Evolutionary conservation across 176 grass and related monocot genomes (phyloP), one percentile per base, ranked within the genome.

Genomic region (Triticum monococcum): DNA sequence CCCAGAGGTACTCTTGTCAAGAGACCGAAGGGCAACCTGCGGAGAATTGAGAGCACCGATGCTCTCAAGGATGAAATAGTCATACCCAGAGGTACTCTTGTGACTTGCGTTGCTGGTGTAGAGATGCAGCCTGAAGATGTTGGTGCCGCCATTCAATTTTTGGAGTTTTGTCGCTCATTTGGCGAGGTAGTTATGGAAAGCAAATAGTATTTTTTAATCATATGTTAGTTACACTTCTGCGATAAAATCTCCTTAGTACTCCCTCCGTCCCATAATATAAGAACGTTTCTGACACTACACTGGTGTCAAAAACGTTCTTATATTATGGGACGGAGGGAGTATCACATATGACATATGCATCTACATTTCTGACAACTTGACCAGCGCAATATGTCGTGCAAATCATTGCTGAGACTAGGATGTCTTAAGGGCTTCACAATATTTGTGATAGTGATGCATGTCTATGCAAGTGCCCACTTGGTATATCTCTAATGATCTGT

Each of bases 101-200:
- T 94, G 57, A 86, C 64, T 71, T 84, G 84, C 8, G 48, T 95
- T 82, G 86, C 72, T 65, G 91, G 84, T 30, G 68, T 62, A 82
- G 82, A 92, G 71, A 36, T 93, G 85, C 69, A 78, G 8, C 38
- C 83, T 38, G 78, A 94, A 63, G 79, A 95, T 87, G 81, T 92
- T 67, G 93, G 93, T 23, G 36, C 84, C 69, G 88, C 86, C 37
- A 75, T 98, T 64, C 93, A 95, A 80, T 95, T 98, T 72, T 40
- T 88, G 38, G 91, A 95, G 65, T 98, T 95, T 65, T 96, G 91
- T 79, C 79, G 66, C 63, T 25, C 84, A 60, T 95, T 95, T 67
- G 88, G 91, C 48, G 79, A 98, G 93, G 86, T 96, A 91, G 60
- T 84, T 56, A 61, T 12, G 26, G 33, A 26, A 31, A 80, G 56